Conservation (phyloP, 345 rosid genomes). For the Gossypium anomalum region DNA sequence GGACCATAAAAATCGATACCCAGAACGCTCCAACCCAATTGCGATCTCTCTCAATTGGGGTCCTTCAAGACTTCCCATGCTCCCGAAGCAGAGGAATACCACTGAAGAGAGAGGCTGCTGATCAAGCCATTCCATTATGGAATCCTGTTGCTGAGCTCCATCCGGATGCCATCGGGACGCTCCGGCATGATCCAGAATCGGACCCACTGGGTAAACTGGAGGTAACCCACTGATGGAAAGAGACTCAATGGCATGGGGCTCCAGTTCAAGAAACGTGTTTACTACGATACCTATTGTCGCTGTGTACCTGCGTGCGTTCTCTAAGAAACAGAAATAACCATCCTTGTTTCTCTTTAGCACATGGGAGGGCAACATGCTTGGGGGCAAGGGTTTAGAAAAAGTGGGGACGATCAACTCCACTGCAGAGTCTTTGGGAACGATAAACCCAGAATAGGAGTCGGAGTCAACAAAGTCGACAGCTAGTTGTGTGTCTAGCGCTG, state of each 20-base stretch:
- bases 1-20: conserved; percentile 23
- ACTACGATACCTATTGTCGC: conserved; percentile 26
- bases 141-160: not conserved
- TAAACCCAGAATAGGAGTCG: conserved; percentile 13
- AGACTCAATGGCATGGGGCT: conserved; percentile 24
- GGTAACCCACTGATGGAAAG: conserved; percentile 9
- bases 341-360: conserved; percentile 25
- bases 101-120: conserved; percentile 21
- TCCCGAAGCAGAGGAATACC: conserved; percentile 25
- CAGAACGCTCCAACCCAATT: conserved; percentile 20
- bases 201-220: conserved; percentile 28
- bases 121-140: conserved; percentile 14
- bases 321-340: conserved; percentile 19
- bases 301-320: conserved; percentile 22
- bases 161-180: conserved; percentile 28
- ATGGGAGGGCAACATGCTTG: conserved; percentile 18
- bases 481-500: conserved; percentile 16
- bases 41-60: conserved; percentile 24
- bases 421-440: conserved; percentile 8
- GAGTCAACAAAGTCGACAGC: conserved; percentile 22
- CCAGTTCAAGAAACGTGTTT: conserved; percentile 36
- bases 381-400: conserved; percentile 27
- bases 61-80: conserved; percentile 12
- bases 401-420: conserved; percentile 24
- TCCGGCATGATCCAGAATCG: conserved; percentile 27